These are phyloP conservation scores for Magnolia officinalis DNA, from an alignment of 164 flowering plant genomes.

Conservation along the genomic window DNA sequence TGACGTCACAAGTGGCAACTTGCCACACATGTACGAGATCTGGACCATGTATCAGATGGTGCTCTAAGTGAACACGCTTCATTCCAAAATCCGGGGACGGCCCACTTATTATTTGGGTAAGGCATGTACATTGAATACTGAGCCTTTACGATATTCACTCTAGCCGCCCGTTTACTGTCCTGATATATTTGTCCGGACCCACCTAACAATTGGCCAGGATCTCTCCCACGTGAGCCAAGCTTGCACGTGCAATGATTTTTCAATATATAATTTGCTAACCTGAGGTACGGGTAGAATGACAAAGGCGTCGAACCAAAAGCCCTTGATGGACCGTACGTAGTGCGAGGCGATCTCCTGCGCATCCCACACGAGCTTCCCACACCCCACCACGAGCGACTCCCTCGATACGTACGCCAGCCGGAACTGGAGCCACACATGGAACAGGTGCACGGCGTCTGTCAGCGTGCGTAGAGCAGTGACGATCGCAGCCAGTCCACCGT, in stretches of 20 bases:
- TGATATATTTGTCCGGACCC: no score
- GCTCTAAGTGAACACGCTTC: no score
- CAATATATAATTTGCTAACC: conserved; percentile 33
- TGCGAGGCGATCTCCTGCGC: conserved; percentile 68
- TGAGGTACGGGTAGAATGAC: conserved; percentile 92
- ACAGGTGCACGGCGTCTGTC: conserved; percentile 71
- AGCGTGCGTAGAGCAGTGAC: conserved; percentile 70
- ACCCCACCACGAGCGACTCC: conserved; percentile 85
- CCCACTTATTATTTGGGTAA: no score
- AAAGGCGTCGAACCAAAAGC: conserved; percentile 89
- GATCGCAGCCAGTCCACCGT: conserved; percentile 61
- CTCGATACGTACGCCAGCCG: conserved; percentile 81
- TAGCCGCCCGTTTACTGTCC: no score
- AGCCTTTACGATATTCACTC: no score
- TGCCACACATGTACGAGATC: no score
- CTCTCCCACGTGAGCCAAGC: background rate
- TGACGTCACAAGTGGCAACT: no score
- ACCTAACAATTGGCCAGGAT: no score
- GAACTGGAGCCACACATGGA: conserved; percentile 84
- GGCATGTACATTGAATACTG: no score
- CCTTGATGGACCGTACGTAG: conserved; percentile 65
- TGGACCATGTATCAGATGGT: no score
- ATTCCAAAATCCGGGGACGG: no score
- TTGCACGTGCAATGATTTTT: background rate
- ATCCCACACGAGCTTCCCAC: conserved; percentile 98